These are phyloP conservation scores for Cyamopsis tetragonoloba DNA, from an alignment of 306 rosid genomes.

Conservation along the genomic window DNA sequence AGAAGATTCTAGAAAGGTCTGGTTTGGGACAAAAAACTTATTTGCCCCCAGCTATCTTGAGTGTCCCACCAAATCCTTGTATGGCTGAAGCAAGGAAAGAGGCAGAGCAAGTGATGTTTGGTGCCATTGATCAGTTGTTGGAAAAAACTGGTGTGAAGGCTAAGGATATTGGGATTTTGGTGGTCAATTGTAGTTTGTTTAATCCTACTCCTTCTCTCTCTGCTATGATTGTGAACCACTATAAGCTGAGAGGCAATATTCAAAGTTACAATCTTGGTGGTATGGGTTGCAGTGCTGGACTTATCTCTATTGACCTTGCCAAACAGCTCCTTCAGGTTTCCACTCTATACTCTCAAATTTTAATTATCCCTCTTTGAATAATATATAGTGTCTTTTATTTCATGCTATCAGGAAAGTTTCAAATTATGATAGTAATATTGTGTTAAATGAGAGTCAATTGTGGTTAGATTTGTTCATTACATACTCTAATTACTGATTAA, in stretches of 20 bases:
- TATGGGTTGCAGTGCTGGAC: conserved; percentile 99
- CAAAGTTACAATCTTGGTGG: conserved; percentile 83
- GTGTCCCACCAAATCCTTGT: conserved; percentile 66
- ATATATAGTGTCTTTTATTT: too few species aligned
- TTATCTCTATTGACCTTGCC: conserved; percentile 89
- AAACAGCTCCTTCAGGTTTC: conserved; percentile 84
- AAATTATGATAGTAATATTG: too few species aligned
- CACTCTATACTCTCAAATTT: not conserved
- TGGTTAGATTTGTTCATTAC: not conserved
- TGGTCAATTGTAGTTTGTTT: conserved; percentile 87
- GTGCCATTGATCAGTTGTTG: conserved; percentile 77
- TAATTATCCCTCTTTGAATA: not conserved
- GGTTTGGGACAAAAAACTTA: conserved; percentile 83
- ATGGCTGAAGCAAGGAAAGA: conserved; percentile 90
- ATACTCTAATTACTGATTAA: too few species aligned
- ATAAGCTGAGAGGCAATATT: conserved; percentile 70
- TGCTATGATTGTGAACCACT: conserved; percentile 87
- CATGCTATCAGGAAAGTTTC: too few species aligned
- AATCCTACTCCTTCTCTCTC: conserved; percentile 90
- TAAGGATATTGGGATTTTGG: conserved; percentile 83
- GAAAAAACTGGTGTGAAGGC: conserved; percentile 76
- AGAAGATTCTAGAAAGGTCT: conserved; percentile 73
- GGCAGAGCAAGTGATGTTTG: conserved; percentile 83
- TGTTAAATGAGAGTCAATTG: too few species aligned
- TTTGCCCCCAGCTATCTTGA: conserved; percentile 65